Percentiles rank a stretch among this genome's conserved stretches.
Conservation (phyloP, 2,329 filamentous ascomycete species). For the Davidsoniella neocaledoniae region DNA sequence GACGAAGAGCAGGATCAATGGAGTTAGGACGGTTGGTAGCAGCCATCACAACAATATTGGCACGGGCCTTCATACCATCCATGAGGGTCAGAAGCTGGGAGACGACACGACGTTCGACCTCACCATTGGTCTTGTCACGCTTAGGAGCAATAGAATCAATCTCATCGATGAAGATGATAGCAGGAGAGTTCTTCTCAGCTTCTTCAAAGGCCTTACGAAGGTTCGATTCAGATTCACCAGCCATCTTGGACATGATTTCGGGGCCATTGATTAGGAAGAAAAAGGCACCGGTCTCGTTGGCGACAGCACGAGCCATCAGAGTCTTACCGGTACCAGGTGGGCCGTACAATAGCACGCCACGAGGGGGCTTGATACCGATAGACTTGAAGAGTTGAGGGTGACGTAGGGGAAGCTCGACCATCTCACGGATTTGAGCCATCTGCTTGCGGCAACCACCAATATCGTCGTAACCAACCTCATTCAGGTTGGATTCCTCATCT, state of each 20-base stretch:
- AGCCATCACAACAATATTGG: conserved; percentile 97
- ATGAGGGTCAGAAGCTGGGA: conserved; percentile 94
- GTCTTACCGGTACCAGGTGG: conserved; percentile 99
- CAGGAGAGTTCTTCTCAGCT: conserved; percentile 97
- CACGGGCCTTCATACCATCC: conserved; percentile 99
- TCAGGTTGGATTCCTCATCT: conserved; percentile 97
- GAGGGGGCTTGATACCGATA: conserved; percentile 97
- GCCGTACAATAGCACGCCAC: conserved; percentile 91
- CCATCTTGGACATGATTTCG: conserved; percentile 99
- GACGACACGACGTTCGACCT: conserved; percentile 95
- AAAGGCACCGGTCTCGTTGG: conserved; percentile 97
- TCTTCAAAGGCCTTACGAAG: conserved; percentile 98
- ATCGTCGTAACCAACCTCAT: conserved; percentile 97
- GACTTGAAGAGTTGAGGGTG: conserved; percentile 99
- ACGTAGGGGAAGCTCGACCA: conserved; percentile 90
- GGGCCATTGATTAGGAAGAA: conserved; percentile 99
- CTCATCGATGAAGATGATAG: conserved; percentile 99
- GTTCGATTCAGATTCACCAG: conserved; percentile 97
- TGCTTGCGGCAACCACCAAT: conserved; percentile 99
- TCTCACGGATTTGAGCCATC: conserved; percentile 98
- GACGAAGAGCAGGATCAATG: conserved; percentile 90
- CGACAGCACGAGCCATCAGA: conserved; percentile 93
- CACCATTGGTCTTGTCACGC: conserved; percentile 99
- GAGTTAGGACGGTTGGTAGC: conserved; percentile 98
- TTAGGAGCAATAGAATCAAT: conserved; percentile 98